A percentile compares a stretch with the other conserved stretches of the same genome.
phyloP scores from a whole-genome alignment of 106 monocot genomes.

The Dendrobium catenatum region DNA sequence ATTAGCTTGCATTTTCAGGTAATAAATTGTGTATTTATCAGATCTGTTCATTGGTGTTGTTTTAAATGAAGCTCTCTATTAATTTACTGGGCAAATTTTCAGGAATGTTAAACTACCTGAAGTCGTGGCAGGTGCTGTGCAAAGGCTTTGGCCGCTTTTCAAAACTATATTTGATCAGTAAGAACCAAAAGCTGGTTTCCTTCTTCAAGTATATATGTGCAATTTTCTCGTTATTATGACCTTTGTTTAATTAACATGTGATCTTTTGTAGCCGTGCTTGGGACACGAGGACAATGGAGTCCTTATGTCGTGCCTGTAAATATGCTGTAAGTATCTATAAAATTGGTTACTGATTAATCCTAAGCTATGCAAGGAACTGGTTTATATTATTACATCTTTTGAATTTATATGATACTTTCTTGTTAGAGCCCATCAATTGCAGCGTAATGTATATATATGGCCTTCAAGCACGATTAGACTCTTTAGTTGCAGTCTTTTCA shows the following conservation, averaged over 20 bases:
- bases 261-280: conserved; percentile 65
- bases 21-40: not conserved
- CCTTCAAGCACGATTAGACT: not conserved
- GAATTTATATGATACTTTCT: not conserved
- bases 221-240: not conserved
- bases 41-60: not conserved
- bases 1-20: conserved; percentile 89
- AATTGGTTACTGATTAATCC: not conserved
- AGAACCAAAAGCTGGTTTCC: conserved; percentile 6
- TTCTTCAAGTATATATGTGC: not conserved
- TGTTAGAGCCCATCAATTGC: not conserved
- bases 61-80: not conserved
- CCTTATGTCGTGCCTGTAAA: conserved; percentile 89
- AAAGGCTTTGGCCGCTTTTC: conserved; percentile 80
- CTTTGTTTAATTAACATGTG: not conserved
- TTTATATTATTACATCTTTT: not conserved
- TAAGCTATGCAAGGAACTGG: not conserved
- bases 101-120: conserved; percentile 88
- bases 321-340: conserved; percentile 69
- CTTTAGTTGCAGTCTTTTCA: not conserved
- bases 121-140: conserved; percentile 72
- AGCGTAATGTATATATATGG: not conserved
- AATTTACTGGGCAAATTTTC: conserved; percentile 8
- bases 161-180: conserved; percentile 88
- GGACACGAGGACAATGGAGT: conserved; percentile 98